phyloP scores from a whole-genome alignment of 1,139 yeast genomes.

The Yamadazyma atmosphaerica region DNA sequence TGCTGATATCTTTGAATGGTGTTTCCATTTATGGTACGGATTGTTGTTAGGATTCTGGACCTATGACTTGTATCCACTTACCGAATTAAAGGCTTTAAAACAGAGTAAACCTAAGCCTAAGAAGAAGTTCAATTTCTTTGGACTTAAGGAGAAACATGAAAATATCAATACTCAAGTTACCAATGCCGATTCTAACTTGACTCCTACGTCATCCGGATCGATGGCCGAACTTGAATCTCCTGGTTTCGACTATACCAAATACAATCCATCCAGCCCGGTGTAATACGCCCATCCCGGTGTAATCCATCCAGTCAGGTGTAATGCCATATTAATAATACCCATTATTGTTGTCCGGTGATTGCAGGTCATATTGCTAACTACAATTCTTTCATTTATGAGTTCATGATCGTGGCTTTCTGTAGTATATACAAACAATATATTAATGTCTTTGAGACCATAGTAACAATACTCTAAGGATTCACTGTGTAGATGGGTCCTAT shows the following conservation, averaged over 20 bases:
- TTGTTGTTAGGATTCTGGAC: conserved; percentile 37
- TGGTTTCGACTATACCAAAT: conserved; percentile 15
- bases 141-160: conserved; percentile 9
- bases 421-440: conserved; percentile 1
- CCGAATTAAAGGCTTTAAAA: conserved; percentile 23
- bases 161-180: conserved; percentile 11
- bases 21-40: conserved; percentile 40
- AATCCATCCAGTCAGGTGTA: conserved; percentile 6
- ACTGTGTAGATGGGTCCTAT: too few relatives aligned
- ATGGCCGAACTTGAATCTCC: conserved; percentile 15
- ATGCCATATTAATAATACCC: conserved; percentile 5
- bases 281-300: conserved; percentile 5
- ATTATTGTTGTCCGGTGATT: conserved; percentile 1
- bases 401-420: conserved; percentile 3
- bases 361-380: conserved; percentile 3
- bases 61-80: conserved; percentile 35
- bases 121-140: conserved; percentile 13
- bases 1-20: conserved; percentile 36
- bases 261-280: conserved; percentile 7
- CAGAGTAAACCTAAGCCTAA: conserved; percentile 8
- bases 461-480: not conserved
- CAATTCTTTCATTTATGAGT: conserved; percentile 2
- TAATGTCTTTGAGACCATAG: conserved; percentile 1
- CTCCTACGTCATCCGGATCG: conserved; percentile 14
- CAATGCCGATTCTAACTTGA: conserved; percentile 13